Evolutionary conservation across 2,329 filamentous ascomycete species (phyloP), one percentile per base, ranked within the genome.

Genomic region (Ophiostoma tasmaniense): DNA sequence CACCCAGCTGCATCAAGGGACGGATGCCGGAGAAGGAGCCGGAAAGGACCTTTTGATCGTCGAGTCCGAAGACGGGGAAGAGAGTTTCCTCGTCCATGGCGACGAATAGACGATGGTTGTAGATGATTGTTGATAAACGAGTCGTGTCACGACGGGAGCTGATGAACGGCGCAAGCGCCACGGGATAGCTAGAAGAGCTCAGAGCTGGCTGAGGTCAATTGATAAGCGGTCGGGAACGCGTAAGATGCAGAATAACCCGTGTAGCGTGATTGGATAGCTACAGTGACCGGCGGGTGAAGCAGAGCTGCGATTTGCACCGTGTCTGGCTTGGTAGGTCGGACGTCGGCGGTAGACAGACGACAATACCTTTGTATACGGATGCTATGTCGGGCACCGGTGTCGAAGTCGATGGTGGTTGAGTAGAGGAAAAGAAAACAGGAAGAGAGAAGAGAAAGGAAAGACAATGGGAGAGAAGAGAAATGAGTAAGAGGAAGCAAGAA

Each of bases 1-100:
- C 81, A 52, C 86, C 85, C 68, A 88, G 80, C 72, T 81, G 76
- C 69, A 80, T 78, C 64, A 81, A 72, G 28, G 83, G 80, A 70
- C 84, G 82, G 73, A 83, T 83, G 73, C 87, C 87, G 20, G 85
- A 82, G 75, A 89, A 85, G 70, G 87, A 89, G 74, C 87, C 87
- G 69, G 86, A 85, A 70, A 86, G 76, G 75, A 81, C 79, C 79
- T 82, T 78, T 77, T 85, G 83, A 72, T 75, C 74, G 64, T 76
- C 74, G 42, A 68, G 37, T 4, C 22, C 39, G 52, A 68, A 70
- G 67, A 59, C 30, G 67, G 71, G 66, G 17, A 71, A 72, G 37
- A 70, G 50, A 6, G 67, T 45, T 14, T 75, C 75, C 74, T 75
- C 73, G 66, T 76, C 75, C 67, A 69, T 68, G 45, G 64, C 30